phyloP scores from a whole-genome alignment of 768 basidiomycete species.

The Leccinum variicolor region DNA sequence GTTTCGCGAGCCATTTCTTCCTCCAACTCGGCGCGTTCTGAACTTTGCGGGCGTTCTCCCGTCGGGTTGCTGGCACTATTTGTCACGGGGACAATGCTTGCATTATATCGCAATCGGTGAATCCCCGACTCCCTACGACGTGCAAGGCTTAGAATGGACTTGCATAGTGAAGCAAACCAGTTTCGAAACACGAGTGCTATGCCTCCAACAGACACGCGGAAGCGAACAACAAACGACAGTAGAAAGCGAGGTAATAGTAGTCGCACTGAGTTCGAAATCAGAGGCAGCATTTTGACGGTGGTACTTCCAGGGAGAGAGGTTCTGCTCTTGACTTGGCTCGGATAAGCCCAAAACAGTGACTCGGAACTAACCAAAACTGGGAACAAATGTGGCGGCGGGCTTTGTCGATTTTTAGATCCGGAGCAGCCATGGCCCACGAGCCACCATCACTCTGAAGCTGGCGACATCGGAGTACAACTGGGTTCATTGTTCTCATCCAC shows the following conservation, averaged over 20 bases:
- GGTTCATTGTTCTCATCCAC: too few species aligned
- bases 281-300: background rate
- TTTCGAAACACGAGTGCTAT: background rate
- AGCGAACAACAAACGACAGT: background rate
- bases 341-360: too few species aligned
- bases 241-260: background rate
- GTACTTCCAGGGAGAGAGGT: too few species aligned
- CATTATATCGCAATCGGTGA: background rate
- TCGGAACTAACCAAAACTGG: too few species aligned
- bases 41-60: background rate
- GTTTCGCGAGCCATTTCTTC: background rate
- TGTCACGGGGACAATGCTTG: background rate
- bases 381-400: too few species aligned
- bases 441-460: too few species aligned
- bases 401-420: too few species aligned
- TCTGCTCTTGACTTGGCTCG: background rate
- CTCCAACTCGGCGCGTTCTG: background rate
- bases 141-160: background rate
- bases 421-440: too few species aligned
- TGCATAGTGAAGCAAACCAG: constrained; percentile 2
- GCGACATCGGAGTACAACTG: too few species aligned
- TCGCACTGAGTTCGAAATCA: background rate
- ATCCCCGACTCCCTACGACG: background rate
- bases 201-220: constrained; percentile 1
- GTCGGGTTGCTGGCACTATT: background rate